Base-by-base conservation (phyloP, 192 early-diverging fungal species). In the Coemansia sp. region DNA sequence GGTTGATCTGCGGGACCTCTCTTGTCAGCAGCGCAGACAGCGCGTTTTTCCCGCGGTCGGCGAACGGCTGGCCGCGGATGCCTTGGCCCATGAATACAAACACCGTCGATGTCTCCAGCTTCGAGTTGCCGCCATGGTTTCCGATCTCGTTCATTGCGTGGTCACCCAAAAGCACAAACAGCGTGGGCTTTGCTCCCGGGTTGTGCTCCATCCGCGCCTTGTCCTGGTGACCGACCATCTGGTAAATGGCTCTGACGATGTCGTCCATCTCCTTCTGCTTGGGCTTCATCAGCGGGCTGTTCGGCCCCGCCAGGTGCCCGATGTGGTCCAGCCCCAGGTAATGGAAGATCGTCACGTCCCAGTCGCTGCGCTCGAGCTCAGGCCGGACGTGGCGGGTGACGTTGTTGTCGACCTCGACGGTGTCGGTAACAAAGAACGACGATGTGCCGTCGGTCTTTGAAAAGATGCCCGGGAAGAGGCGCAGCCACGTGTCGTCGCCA, bases 401-500 rank as follows among this genome's bases (percentile, higher is more conserved):
- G 68, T 92, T 92, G 38, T 64, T 66, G 62, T 92, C 91, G 1
- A 92, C 91, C 72, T 94, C 87, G 4, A 91, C 85, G 0, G 90
- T 92, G 66, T 94, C 90, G 69, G 90, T 65, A 35, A 85, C 78
- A 68, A 69, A 75, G 58, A 83, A 85, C 51, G 82, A 82, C 43
- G 73, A 77, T 6, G 71, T 92, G 16, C 92, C 92, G 46, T 92
- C 92, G 2, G 83, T 85, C 57, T 81, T 76, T 9, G 66, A 63
- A 60, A 93, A 91, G 2, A 87, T 44, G 9, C 82, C 86, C 0
- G 94, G 95, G 67, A 93, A 99, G 49, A 99, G 76, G 41, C 88
- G 88, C 46, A 92, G 87, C 97, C 97, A 99, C 16, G 96, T 98
- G 63, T 98, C 95, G 67, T 98, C 96, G 64, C 96, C 96, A 88